Evolutionary conservation across 176 grass and related monocot species (phyloP), one percentile per base, ranked within the genome.

Genomic region (Lolium rigidum): DNA sequence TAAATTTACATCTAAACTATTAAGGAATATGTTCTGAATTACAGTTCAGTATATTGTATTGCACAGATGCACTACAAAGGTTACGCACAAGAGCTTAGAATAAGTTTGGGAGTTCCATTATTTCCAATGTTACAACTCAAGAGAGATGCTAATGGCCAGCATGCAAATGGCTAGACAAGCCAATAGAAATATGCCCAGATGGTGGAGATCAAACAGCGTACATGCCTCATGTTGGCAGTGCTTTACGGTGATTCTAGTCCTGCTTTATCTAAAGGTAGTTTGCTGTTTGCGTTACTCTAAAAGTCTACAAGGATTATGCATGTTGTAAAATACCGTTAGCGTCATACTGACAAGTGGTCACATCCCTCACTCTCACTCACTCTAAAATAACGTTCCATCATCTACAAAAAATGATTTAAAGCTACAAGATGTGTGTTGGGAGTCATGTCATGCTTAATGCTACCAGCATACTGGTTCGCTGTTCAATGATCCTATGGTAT

Each of bases 111-210:
- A 62, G 17, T 64, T 81, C 57, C 35, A 13, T 9, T 9, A 21
- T 70, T 79, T 79, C 11, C 66, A 25, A 25, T 38, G 77, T 46
- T 28, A 73, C n/a, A 21, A 49, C 46, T 74, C 70, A 73, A 72
- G 9, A 63, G 13, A 88, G 25, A 83, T 61, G 24, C 18, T 78
- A 39, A 50, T n/a, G 38, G 20, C 20, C 8, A 22, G 4, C 7
- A 9, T 11, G 66, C 79, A 47, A 84, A 79, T 80, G 54, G 57
- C 55, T 73, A 44, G 66, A 65, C 15, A 84, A 77, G 57, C 46
- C 41, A 89, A 50, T 41, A 83, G 51, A 65, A 57, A 83, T 57
- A 88, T 88, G 80, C 80, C 68, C 2, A 57, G 14, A 67, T 82
- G 22, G 3, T 25, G 20, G 6, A 64, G 21, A 16, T 47, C 10